These are phyloP conservation scores for Tetrapisispora namnaoensis DNA, from an alignment of 805 yeast genomes.

Conservation along the genomic window DNA sequence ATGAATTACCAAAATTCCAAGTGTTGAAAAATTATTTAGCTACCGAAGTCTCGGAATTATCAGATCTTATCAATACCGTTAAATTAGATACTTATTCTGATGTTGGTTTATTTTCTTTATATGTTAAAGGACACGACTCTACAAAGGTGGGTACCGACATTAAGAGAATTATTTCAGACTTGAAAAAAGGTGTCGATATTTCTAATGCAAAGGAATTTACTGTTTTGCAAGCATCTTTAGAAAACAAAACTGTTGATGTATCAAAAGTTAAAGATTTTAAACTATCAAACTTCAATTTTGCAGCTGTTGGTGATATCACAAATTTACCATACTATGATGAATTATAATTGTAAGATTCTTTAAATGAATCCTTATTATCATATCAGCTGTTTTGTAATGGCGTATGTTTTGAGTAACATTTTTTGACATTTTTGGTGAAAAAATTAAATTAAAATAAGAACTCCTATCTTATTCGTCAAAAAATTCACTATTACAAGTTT, in stretches of 20 bases:
- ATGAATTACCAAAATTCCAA: conserved; percentile 57
- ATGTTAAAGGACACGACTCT: conserved; percentile 52
- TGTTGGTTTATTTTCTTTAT: conserved; percentile 70
- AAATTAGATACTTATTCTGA: conserved; percentile 57
- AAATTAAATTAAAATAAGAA: neutral
- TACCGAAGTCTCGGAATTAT: conserved; percentile 45
- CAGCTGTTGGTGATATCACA: conserved; percentile 81
- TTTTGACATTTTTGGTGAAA: neutral
- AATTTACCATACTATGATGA: conserved; percentile 85
- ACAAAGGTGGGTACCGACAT: conserved; percentile 51
- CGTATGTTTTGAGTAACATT: too few species aligned
- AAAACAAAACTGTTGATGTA: conserved; percentile 31
- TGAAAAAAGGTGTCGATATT: conserved; percentile 45
- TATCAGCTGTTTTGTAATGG: neutral
- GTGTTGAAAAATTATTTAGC: conserved; percentile 59
- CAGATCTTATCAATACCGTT: conserved; percentile 45
- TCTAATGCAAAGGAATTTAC: conserved; percentile 52
- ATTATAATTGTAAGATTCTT: conserved; percentile 46
- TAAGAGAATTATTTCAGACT: conserved; percentile 43
- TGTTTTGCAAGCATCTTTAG: conserved; percentile 34
- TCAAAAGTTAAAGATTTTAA: conserved; percentile 36
- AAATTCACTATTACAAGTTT: neutral
- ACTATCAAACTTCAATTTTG: conserved; percentile 64
- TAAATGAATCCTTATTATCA: too few species aligned
- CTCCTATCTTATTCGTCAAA: too few species aligned